phyloP scores from a whole-genome alignment of 1,284 basidiomycete species.

The Pascua sp. region DNA sequence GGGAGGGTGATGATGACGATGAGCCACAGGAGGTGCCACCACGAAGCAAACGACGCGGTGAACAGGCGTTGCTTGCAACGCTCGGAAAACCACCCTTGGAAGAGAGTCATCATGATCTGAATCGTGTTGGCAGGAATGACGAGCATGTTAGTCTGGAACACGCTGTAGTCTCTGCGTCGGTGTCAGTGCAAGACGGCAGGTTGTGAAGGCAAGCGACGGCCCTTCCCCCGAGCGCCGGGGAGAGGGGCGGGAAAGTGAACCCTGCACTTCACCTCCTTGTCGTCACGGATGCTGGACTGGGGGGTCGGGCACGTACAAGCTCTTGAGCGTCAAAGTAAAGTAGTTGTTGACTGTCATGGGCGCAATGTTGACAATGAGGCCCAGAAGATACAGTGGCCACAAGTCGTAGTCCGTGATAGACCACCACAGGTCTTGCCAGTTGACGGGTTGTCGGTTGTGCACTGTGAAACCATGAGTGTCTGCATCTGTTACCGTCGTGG shows the following conservation, averaged over 20 bases:
- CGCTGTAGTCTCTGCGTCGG: conserved; percentile 31
- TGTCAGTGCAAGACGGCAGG: too few relatives aligned
- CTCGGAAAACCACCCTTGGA: conserved; percentile 28
- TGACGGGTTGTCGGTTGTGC: conserved; percentile 51
- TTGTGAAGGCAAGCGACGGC: too few relatives aligned
- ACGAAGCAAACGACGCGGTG: conserved; percentile 15
- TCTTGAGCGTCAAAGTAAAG: conserved; percentile 23
- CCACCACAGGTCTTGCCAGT: conserved; percentile 25
- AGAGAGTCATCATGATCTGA: conserved; percentile 39
- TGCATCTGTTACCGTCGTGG: neutral
- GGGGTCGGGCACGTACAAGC: neutral
- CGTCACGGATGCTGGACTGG: too few relatives aligned
- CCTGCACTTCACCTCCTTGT: too few relatives aligned
- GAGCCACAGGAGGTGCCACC: conserved; percentile 35
- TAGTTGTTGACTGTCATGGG: conserved; percentile 34
- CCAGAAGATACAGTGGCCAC: conserved; percentile 48
- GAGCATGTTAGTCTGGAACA: conserved; percentile 48
- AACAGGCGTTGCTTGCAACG: conserved; percentile 29
- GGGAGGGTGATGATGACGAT: conserved; percentile 26
- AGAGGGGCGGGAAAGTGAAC: too few relatives aligned
- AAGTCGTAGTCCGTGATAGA: conserved; percentile 48
- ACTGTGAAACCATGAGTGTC: conserved; percentile 16
- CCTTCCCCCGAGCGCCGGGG: too few relatives aligned
- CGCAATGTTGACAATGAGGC: conserved; percentile 18
- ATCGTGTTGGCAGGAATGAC: conserved; percentile 38